These are phyloP conservation scores for Vitis hybrid DNA, from an alignment of 177 flowering plant genomes.

Conservation along the genomic window DNA sequence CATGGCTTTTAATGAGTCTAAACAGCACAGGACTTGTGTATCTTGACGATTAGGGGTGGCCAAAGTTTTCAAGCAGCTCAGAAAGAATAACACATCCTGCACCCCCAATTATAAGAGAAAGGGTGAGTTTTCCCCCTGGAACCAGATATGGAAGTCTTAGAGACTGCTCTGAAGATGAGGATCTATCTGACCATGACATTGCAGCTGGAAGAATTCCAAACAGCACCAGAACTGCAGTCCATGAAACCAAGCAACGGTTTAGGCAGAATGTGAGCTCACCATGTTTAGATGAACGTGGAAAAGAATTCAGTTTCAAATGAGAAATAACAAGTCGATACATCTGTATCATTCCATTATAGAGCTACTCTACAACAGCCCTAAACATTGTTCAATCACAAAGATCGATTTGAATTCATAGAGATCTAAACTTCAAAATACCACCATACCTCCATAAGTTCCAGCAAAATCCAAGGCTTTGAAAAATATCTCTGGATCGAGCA, in stretches of 20 bases:
- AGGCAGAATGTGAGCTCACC: not conserved
- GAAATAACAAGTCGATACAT: too few species aligned
- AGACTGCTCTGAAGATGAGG: conserved; percentile 37
- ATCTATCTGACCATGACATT: conserved; percentile 93
- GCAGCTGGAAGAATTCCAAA: conserved; percentile 96
- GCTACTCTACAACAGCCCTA: too few species aligned
- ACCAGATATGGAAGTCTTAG: conserved; percentile 47
- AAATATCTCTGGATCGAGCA: conserved; percentile 91
- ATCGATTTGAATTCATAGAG: not conserved
- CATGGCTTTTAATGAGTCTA: not conserved
- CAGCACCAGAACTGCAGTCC: conserved; percentile 63
- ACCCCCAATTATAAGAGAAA: conserved; percentile 65
- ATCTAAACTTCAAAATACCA: not conserved
- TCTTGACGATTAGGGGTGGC: conserved; percentile 6
- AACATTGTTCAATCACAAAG: not conserved
- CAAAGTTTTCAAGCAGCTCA: conserved; percentile 55
- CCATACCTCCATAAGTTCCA: conserved; percentile 93
- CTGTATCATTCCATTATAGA: too few species aligned
- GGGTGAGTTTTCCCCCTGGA: conserved; percentile 78
- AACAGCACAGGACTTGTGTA: not conserved
- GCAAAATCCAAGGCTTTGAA: conserved; percentile 97
- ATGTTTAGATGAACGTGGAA: not conserved
- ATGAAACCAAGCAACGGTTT: not conserved
- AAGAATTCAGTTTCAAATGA: too few species aligned
- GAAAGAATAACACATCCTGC: conserved; percentile 65